Conservation (phyloP, 805 yeast genomes). For the Candida sakaeoensis region DNA sequence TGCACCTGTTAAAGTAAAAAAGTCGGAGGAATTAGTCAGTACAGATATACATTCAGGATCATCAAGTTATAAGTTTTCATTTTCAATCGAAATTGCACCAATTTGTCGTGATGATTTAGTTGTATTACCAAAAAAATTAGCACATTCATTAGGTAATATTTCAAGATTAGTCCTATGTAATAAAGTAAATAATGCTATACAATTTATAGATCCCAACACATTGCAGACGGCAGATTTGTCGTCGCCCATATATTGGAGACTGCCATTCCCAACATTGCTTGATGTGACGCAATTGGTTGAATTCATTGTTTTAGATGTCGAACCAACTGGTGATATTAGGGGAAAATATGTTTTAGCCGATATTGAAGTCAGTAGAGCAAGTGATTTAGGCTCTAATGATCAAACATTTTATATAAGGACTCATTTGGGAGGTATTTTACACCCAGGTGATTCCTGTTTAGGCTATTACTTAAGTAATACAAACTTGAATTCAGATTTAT, state of each 20-base stretch:
- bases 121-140: conserved; percentile 82
- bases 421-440: conserved; percentile 90
- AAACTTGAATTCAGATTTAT: conserved; percentile 83
- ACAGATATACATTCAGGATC: conserved; percentile 90
- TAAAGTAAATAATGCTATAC: conserved; percentile 76
- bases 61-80: conserved; percentile 84
- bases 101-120: conserved; percentile 96
- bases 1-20: conserved; percentile 78
- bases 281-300: conserved; percentile 76
- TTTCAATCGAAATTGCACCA: conserved; percentile 91
- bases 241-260: conserved; percentile 74
- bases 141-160: conserved; percentile 78
- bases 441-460: conserved; percentile 93
- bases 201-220: conserved; percentile 81
- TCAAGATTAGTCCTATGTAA: conserved; percentile 81
- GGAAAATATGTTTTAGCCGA: conserved; percentile 87
- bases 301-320: conserved; percentile 88
- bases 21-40: conserved; percentile 87
- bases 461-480: conserved; percentile 86
- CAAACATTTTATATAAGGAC: conserved; percentile 79
- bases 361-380: conserved; percentile 82
- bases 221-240: conserved; percentile 73
- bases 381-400: conserved; percentile 86
- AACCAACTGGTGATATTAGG: conserved; percentile 75
- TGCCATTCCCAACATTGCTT: conserved; percentile 72